Evolutionary conservation across 2,329 filamentous ascomycete species (phyloP), one percentile per base, ranked within the genome.

Genomic region (Triangularia verruculosa): DNA sequence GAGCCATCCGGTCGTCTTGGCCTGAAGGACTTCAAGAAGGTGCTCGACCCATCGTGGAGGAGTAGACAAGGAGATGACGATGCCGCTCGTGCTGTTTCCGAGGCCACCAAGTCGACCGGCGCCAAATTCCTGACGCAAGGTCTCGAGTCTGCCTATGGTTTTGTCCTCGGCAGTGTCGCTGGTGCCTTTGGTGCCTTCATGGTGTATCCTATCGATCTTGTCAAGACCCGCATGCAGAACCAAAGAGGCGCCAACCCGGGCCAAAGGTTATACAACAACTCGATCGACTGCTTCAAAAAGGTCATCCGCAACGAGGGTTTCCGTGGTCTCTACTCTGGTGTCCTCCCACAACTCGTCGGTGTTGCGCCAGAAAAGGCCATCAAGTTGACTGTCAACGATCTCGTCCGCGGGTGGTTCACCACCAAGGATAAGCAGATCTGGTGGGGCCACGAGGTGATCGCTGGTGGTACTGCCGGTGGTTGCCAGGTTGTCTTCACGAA

Each of bases 341-440:
- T 99, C 20, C 77, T 97, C 59, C 95, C 95, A 11, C 95, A 99
- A 81, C 85, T 99, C 54, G 92, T 99, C 67, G 95, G 95, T 77
- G 95, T 99, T 54, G 95, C 95, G n/a, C 95, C 95, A 1, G 95
- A 99, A 77, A 99, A 99, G 83, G 95, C 95, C 70, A 99, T 99
- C 81, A 99, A 99, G 82, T 86, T 99, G 67, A 99, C 95, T 0
- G 93, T 99, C 73, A 99, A 99, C 78, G 95, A 99, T 74, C 79
- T 99, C 61, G 92, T 96, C 22, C 89, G 95, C 73, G 83, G 85
- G 8, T 83, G 85, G 69, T 89, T 93, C 73, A 90, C 89, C 3
- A 88, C 92, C 72, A 86, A 87, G 73, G 85, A 92, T 67, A 89
- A 90, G 57, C 81, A 86, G 64, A 97, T 99, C 73, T 83, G 82